These are phyloP conservation scores for Metarhizium sp. DNA, from an alignment of 2,329 filamentous ascomycete species.

Conservation along the genomic window DNA sequence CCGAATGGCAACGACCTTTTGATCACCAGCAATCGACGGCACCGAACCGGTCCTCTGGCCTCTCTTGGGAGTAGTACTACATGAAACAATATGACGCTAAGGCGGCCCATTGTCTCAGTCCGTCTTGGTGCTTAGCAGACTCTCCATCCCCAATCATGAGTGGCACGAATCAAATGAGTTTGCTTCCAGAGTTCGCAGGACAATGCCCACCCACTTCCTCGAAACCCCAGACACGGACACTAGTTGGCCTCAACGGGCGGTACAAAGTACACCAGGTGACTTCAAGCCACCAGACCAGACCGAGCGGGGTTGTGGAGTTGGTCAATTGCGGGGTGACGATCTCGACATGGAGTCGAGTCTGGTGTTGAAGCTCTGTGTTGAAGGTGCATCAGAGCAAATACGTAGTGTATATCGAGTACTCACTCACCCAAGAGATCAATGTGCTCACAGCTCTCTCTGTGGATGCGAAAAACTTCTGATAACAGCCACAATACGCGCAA, in stretches of 20 bases:
- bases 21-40: too few species aligned
- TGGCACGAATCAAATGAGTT: neutral
- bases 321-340: slow-evolving; percentile 7
- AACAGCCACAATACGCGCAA: neutral
- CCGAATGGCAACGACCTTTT: too few species aligned
- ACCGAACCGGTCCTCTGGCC: too few species aligned
- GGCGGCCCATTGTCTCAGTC: neutral
- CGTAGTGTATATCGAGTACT: too few species aligned
- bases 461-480: neutral
- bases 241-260: neutral
- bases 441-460: neutral
- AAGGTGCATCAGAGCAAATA: too few species aligned
- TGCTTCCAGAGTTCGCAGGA: neutral
- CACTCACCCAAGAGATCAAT: too few species aligned
- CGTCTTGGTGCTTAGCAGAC: neutral
- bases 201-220: neutral
- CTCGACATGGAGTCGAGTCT: neutral
- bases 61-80: too few species aligned
- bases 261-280: slow-evolving; percentile 7
- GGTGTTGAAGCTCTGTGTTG: neutral
- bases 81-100: neutral
- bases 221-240: neutral
- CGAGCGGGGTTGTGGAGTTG: slow-evolving; percentile 7
- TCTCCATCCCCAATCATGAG: neutral
- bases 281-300: slow-evolving; percentile 9